Evolutionary conservation across 2,329 filamentous ascomycete species (phyloP).

Genomic region (Aphanoascus verrucosus): DNA sequence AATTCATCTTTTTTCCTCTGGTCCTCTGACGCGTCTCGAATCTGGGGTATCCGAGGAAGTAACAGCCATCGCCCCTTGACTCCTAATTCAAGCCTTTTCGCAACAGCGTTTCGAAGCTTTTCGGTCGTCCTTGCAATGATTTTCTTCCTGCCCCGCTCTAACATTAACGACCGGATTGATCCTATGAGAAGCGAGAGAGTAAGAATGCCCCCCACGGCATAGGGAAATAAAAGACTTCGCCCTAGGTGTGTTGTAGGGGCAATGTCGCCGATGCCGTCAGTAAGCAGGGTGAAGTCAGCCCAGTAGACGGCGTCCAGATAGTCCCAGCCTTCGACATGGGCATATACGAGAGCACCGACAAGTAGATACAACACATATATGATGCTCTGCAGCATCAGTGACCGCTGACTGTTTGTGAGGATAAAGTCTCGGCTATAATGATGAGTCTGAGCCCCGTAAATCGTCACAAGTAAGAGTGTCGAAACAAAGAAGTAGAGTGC

Average conservation of each 20-base stretch:
- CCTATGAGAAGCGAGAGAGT: slow-evolving; percentile 28
- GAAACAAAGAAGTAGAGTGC: slow-evolving; percentile 47
- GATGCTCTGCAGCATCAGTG: slow-evolving; percentile 39
- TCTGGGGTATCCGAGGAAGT: slow-evolving; percentile 10
- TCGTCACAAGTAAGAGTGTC: slow-evolving; percentile 45
- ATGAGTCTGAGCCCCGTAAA: slow-evolving; percentile 44
- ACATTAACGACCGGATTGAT: slow-evolving; percentile 29
- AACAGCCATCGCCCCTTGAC: slow-evolving; percentile 11
- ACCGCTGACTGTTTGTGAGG: slow-evolving; percentile 47
- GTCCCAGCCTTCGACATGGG: slow-evolving; percentile 28
- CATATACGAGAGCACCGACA: slow-evolving; percentile 30
- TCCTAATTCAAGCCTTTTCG: slow-evolving; percentile 20
- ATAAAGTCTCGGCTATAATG: slow-evolving; percentile 48
- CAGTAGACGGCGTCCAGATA: slow-evolving; percentile 29
- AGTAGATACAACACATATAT: slow-evolving; percentile 33
- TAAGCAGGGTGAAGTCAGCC: slow-evolving; percentile 28
- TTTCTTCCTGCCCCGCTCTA: slow-evolving; percentile 31
- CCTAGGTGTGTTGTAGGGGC: slow-evolving; percentile 26
- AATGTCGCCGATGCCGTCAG: slow-evolving; percentile 29
- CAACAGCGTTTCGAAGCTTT: slow-evolving; percentile 24
- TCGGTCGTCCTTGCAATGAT: slow-evolving; percentile 28
- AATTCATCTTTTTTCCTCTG: slow-evolving; percentile 30
- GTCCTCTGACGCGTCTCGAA: slow-evolving; percentile 17
- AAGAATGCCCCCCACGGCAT: slow-evolving; percentile 27
- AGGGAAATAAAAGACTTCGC: slow-evolving; percentile 27